Evolutionary conservation across 1,284 basidiomycete species (phyloP).

Genomic region (Tylopilus sp.): DNA sequence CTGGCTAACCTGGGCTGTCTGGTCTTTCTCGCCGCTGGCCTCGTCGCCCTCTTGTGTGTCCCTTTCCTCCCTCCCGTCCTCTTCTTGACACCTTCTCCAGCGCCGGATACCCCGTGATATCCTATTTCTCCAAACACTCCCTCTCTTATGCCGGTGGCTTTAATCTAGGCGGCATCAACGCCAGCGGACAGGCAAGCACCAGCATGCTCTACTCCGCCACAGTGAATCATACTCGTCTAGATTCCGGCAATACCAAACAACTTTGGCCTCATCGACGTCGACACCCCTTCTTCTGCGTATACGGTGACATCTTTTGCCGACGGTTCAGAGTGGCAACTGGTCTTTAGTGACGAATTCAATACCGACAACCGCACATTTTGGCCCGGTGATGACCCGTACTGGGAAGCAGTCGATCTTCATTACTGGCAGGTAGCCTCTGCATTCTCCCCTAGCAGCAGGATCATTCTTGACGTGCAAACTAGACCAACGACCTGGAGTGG

Average conservation of each 20-base stretch:
- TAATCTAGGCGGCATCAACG: conserved; percentile 81
- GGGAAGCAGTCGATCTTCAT: conserved; percentile 53
- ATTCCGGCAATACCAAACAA: conserved; percentile 44
- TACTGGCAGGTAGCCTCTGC: conserved; percentile 36
- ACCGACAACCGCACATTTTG: conserved; percentile 79
- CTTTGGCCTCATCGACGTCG: conserved; percentile 57
- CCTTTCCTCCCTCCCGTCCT: neutral
- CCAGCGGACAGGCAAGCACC: conserved; percentile 64
- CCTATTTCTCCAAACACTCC: conserved; percentile 55
- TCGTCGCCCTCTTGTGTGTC: conserved; percentile 73
- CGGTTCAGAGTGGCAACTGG: conserved; percentile 56
- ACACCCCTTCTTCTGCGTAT: conserved; percentile 52
- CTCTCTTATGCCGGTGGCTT: conserved; percentile 63
- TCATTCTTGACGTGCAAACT: neutral
- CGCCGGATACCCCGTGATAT: conserved; percentile 80
- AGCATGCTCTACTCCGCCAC: neutral
- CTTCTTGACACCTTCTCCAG: conserved; percentile 36
- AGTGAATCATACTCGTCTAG: conserved; percentile 9
- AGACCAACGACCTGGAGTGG: conserved; percentile 62
- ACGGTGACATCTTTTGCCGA: conserved; percentile 47
- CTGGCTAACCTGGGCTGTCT: conserved; percentile 78
- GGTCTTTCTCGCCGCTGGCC: conserved; percentile 55
- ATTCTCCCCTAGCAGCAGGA: neutral
- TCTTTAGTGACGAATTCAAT: conserved; percentile 92
- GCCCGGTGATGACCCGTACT: conserved; percentile 59